Conservation (phyloP, 306 rosid species). For the Acmispon strigosus region DNA sequence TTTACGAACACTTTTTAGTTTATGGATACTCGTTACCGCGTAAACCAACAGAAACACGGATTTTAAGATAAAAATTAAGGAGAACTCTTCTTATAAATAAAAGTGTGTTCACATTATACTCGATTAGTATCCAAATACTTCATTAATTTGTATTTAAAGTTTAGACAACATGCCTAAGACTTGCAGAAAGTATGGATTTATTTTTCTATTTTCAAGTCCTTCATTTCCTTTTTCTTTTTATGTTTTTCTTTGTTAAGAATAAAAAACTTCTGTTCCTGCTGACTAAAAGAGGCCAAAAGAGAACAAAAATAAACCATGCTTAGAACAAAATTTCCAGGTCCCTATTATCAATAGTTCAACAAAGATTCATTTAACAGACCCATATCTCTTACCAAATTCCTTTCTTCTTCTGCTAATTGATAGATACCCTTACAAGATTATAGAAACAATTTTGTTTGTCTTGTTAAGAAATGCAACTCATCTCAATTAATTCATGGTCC, state of each 20-base stretch:
- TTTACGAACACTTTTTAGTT: neutral
- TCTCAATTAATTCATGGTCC: slow-evolving; percentile 14
- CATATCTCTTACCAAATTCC: neutral
- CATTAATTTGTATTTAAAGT: neutral
- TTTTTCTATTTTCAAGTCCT: neutral
- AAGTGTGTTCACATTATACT: no score
- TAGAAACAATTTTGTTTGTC: slow-evolving; percentile 4
- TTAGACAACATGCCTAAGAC: neutral
- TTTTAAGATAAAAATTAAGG: no score
- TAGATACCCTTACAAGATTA: neutral
- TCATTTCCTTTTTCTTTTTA: no score
- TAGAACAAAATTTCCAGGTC: neutral
- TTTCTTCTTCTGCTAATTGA: neutral
- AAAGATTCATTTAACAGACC: neutral
- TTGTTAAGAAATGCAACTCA: slow-evolving; percentile 7
- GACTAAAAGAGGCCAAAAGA: neutral
- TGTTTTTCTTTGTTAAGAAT: neutral
- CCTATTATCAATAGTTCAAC: no score
- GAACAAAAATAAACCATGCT: neutral
- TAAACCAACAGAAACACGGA: no score
- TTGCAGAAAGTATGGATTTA: neutral
- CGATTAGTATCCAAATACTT: no score
- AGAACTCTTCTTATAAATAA: no score
- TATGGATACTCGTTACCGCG: no score
- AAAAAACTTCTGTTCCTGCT: no score